Evolutionary conservation across 371 early-diverging fungal species (phyloP), one percentile per base, ranked within the genome.

Genomic region (Mucor plumbeus): DNA sequence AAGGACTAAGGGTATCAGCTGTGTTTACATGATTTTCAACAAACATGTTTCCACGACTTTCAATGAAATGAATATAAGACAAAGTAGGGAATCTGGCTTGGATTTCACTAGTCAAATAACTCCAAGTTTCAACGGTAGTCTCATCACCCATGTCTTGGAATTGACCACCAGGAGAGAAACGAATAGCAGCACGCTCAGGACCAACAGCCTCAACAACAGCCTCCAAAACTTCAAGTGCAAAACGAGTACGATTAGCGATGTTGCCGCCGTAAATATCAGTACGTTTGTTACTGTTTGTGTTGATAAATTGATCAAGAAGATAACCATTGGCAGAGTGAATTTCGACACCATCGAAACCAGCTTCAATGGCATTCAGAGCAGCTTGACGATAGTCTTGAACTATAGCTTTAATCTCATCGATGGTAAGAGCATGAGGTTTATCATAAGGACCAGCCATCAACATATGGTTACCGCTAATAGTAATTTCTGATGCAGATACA

Each of bases 281-380:
- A 19, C 65, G 58, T 26, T 85, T 68, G 80, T 96, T 96, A 38
- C 87, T 80, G 35, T 34, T 50, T 21, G 62, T 61, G 41, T 72
- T 71, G 35, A 77, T 57, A 33, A 91, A 91, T 58, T 88, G 85
- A 59, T 85, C 79, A 33, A 89, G 36, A 44, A 92, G 77, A 70
- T 89, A 91, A 1, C 90, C 89, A 55, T 91, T 85, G 0, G 88
- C 90, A 61, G 74, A 83, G 72, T 93, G 92, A 26, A 93, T 77
- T 62, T 91, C 89, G 26, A 26, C 26, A 26, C 26, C 26, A 26
- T 26, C 26, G 26, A 26, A 26, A 3, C 26, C 26, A 26, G 82
- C 79, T 54, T 67, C 44, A 19, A 75, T 64, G 21, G 82, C 68
- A 34, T 75, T 68, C 59, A 63, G n/a, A 17, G 82, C 81, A n/a